A percentile compares a stretch with the other conserved stretches of the same genome.
Conservation (phyloP, 345 rosid species). For the Kernera saxatilis region DNA sequence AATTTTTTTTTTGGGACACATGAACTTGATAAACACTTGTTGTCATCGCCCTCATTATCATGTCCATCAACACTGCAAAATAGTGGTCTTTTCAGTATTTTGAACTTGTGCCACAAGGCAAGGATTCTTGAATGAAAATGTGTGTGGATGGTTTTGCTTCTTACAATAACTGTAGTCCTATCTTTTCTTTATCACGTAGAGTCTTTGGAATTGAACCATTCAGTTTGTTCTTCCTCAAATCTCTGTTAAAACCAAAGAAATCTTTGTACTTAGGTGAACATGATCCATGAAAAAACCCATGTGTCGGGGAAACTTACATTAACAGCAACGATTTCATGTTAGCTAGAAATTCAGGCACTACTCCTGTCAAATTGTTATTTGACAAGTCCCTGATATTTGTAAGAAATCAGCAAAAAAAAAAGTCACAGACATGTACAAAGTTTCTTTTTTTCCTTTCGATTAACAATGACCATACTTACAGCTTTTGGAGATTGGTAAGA, state of each 20-base stretch:
- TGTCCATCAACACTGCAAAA: not conserved
- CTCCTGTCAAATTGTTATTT: constrained; percentile 34
- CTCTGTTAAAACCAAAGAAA: constrained; percentile 5
- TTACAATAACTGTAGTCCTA: constrained; percentile 3
- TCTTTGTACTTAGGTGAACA: not conserved
- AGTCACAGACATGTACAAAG: not conserved
- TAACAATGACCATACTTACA: constrained; percentile 23
- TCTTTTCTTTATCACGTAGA: constrained; percentile 22
- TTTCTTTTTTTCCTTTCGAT: not conserved
- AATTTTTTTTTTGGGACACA: not conserved
- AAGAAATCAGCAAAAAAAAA: not conserved
- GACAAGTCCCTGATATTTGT: constrained; percentile 41
- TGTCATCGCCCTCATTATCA: not conserved
- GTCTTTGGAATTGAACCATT: constrained; percentile 31
- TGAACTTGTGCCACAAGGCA: not conserved
- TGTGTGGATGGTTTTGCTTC: not conserved
- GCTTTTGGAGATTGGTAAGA: constrained; percentile 22
- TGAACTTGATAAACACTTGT: not conserved
- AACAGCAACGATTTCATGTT: constrained; percentile 26
- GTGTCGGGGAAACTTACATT: not conserved
- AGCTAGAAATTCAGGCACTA: constrained; percentile 39
- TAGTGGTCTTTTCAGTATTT: not conserved
- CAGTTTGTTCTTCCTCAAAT: constrained; percentile 30
- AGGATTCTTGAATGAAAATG: not conserved
- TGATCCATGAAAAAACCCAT: not conserved